Conservation (phyloP, 768 basidiomycete species). For the Tulasnella sp. region DNA sequence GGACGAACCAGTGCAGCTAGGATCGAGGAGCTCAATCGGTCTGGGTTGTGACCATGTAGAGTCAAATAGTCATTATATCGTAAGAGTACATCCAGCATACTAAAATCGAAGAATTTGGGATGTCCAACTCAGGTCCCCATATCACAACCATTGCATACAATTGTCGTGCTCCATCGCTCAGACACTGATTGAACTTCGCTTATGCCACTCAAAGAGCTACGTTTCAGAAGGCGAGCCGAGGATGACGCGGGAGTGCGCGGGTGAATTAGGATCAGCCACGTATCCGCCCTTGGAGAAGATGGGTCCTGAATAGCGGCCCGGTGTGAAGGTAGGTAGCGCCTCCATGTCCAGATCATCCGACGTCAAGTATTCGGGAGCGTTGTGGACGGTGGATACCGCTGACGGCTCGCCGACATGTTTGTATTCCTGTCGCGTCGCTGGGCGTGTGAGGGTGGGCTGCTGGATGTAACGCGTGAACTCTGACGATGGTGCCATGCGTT, state of each 20-base stretch:
- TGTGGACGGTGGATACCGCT: background rate
- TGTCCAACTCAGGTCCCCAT: no score
- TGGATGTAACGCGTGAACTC: slow-evolving; percentile 12
- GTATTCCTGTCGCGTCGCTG: background rate
- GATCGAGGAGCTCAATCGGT: no score
- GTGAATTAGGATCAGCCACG: background rate
- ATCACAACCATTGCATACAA: no score
- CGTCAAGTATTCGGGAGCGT: background rate
- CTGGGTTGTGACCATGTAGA: no score
- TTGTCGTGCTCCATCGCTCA: no score
- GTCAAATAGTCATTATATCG: no score
- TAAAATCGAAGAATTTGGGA: no score
- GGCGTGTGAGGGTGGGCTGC: background rate
- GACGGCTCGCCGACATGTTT: background rate
- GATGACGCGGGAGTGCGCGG: background rate
- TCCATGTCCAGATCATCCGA: background rate
- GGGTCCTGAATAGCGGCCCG: slow-evolving; percentile 9
- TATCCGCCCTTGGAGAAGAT: slow-evolving; percentile 13
- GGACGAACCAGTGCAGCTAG: no score
- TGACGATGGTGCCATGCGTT: slow-evolving; percentile 5
- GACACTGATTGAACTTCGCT: no score
- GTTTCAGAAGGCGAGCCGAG: background rate
- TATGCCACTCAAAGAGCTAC: no score
- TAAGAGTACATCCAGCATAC: no score
- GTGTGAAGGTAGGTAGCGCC: slow-evolving; percentile 8